Conservation (phyloP, 164 flowering plant species). For the Vitis riparia region DNA sequence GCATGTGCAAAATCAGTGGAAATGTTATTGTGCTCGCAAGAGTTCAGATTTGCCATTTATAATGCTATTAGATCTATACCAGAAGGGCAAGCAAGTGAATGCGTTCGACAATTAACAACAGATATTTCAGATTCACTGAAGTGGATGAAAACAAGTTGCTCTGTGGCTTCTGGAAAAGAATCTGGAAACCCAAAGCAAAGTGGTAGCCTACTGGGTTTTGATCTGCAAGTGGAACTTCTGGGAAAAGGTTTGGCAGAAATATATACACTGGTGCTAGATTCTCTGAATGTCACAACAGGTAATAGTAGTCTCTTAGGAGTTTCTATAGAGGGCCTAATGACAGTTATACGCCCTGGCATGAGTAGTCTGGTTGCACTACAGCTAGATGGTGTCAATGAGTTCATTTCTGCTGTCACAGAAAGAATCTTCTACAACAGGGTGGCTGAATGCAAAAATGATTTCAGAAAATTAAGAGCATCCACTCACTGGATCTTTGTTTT, state of each 20-base stretch:
- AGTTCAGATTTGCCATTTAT: conserved; percentile 52
- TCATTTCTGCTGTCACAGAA: conserved; percentile 40
- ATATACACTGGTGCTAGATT: conserved; percentile 61
- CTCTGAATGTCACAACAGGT: conserved; percentile 59
- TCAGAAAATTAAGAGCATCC: conserved; percentile 7
- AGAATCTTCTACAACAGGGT: conserved; percentile 9
- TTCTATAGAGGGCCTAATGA: conserved; percentile 54
- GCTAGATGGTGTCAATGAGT: conserved; percentile 30
- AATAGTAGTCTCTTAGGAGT: conserved; percentile 61
- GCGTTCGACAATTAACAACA: conserved; percentile 40
- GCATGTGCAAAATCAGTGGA: conserved; percentile 49
- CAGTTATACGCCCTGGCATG: conserved; percentile 43
- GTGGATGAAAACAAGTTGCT: conserved; percentile 54
- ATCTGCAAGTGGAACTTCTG: conserved; percentile 51
- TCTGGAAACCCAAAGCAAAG: conserved; percentile 10
- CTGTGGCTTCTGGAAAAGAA: conserved; percentile 24
- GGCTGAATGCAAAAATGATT: conserved; percentile 12
- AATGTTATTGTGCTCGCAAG: conserved; percentile 50
- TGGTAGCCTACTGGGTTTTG: conserved; percentile 12
- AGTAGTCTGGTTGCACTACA: conserved; percentile 39
- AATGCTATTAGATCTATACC: conserved; percentile 67
- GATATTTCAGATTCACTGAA: conserved; percentile 71
- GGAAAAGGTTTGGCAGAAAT: conserved; percentile 69
- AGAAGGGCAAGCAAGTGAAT: conserved; percentile 85
- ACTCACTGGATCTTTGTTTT: conserved; percentile 55